Evolutionary conservation across 2,329 filamentous ascomycete species (phyloP), one percentile per base, ranked within the genome.

Genomic region (Sporothrix euskadiensis): DNA sequence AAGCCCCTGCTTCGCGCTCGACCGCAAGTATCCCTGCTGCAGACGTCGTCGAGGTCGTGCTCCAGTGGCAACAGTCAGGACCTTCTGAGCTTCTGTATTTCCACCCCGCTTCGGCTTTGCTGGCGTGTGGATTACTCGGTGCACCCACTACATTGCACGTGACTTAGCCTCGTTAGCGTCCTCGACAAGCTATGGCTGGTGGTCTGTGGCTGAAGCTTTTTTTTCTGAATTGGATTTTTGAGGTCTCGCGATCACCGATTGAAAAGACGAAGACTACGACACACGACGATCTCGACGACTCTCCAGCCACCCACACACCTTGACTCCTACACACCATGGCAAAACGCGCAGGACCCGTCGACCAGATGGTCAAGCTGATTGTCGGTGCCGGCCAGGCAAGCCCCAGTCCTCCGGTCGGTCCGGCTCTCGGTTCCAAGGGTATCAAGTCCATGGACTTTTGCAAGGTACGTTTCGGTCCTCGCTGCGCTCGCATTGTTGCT

Each of bases 381-480:
- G 96, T 99, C 75, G 96, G 95, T 79, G 96, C 96, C 73, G 96
- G 96, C 35, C 94, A 98, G 83, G 96, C 96, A 74, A 95, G 91
- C 79, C 96, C 96, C 41, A 97, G 94, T 83, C 96, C 96, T 47
- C 96, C 96, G 4, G 94, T 99, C 79, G 96, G 96, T 86, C 96
- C 96, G 74, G 96, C 96, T 71, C 88, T 99, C 77, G 96, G 96
- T 84, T 95, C 91, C 82, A 98, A 98, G 86, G 96, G 96, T 86
- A 92, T 99, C 76, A 99, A 99, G 86, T 97, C 93, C 74, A 99
- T 99, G 91, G 96, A 99, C 84, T 99, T 98, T 82, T 98, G 96
- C 90, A 98, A 98, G 88, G 95, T 97, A 14, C 6, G 41, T 57
- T 66, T 5, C 35, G 30, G 12, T 49, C n/a, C 3, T 22, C 32